A percentile compares a stretch with the other conserved stretches of the same genome.
These are phyloP conservation scores for Phialophora expanda DNA, from an alignment of 2,329 filamentous ascomycete species.

Conservation along the genomic window DNA sequence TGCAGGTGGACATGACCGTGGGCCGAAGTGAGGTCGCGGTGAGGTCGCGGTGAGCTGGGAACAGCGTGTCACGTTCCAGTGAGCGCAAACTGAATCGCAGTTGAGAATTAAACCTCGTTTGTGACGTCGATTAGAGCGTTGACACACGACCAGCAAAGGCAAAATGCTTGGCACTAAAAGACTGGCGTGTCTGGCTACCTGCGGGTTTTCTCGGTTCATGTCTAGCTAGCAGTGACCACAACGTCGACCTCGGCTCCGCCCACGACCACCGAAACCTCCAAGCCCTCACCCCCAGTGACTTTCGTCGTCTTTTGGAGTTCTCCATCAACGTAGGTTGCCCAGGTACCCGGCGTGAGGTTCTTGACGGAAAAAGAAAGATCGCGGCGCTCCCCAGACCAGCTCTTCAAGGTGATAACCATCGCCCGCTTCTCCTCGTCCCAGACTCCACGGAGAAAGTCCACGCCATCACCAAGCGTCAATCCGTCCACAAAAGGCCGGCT, in stretches of 20 bases:
- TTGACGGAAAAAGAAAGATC: not conserved
- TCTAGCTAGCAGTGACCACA: not conserved
- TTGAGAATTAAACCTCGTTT: not conserved
- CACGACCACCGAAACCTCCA: not conserved
- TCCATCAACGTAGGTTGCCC: not conserved
- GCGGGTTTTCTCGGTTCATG: too few relatives aligned
- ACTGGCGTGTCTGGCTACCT: too few relatives aligned
- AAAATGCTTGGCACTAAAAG: not conserved
- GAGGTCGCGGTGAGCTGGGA: not conserved
- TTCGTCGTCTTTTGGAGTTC: not conserved
- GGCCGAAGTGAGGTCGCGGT: not conserved
- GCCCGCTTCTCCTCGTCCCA: conserved; percentile 22
- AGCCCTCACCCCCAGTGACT: not conserved
- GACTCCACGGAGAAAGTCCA: conserved; percentile 26
- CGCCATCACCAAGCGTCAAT: conserved; percentile 20
- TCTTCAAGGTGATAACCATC: conserved; percentile 24
- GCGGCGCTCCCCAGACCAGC: not conserved
- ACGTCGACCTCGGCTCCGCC: not conserved
- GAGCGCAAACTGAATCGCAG: not conserved
- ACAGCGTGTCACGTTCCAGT: not conserved
- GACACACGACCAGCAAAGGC: not conserved
- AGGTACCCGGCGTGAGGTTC: not conserved
- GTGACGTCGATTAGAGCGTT: not conserved
- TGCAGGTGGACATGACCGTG: not conserved
- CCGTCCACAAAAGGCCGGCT: conserved; percentile 24